Evolutionary conservation across 106 monocot genomes (phyloP), one percentile per base, ranked within the genome.

Genomic region (Ottelia alismoides): DNA sequence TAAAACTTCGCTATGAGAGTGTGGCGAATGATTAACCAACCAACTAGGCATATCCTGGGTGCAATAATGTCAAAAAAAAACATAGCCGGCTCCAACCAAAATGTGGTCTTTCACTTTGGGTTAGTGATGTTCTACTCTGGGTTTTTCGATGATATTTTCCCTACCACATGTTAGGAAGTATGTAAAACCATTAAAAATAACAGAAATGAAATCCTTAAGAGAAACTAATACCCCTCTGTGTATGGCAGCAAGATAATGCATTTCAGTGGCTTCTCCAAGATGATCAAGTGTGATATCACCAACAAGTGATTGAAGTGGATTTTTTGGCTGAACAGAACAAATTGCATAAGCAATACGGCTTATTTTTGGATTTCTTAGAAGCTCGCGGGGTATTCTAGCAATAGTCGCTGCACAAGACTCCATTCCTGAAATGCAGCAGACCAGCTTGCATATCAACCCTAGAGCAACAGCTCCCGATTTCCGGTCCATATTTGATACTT

Each of bases 371-470:
- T 52, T 82, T 14, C 31, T 22, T 25, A 77, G 57, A 25, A 77
- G 52, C 27, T 82, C 69, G 58, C n/a, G 55, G 27, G 89, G 89
- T 21, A 79, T 63, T 53, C 75, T 85, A 5, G 62, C 49, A 46
- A 85, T 63, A 23, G 65, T 56, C 29, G 71, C 47, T 55, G 51
- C 55, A 29, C 76, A 74, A 50, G 66, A 49, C 31, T 98, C 74
- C 28, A 65, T 69, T 31, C 96, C 96, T 22, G 68, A 66, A 50
- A 79, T 74, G 55, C 49, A 46, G 65, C 85, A 98, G 3, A 82
- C 52, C 68, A 98, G 68, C 53, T 67, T 82, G 77, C 89, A 81
- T 50, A 98, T 74, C 57, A 89, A 70, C 30, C 71, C 69, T 20
- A 80, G 20, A 49, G 82, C 79, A 51, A 77, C 79, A 53, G 55